Evolutionary conservation across 192 early-diverging fungal species (phyloP), one percentile per base, ranked within the genome.

Genomic region (Thoreauomyces humboldtii): DNA sequence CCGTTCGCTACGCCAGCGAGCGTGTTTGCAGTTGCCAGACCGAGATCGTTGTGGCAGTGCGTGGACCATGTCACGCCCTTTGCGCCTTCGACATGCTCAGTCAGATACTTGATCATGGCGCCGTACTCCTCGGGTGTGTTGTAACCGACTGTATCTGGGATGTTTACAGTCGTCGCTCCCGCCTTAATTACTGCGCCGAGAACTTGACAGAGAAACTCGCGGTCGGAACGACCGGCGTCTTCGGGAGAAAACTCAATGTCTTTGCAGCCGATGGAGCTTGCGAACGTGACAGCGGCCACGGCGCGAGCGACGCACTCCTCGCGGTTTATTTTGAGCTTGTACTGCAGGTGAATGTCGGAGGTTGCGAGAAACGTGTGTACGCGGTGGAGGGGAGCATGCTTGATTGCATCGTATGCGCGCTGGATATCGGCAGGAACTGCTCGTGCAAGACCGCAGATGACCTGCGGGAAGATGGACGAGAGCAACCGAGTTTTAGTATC

Each of bases 101-200:
- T 77, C 66, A 96, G 72, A 73, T 93, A 88, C 59, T 86, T 83
- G 71, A 98, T 93, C 73, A 93, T 79, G 15, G 65, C 72, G 7
- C 94, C 96, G 71, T 92, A 95, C 76, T 98, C 89, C 44, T 87
- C 81, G 6, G 96, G 96, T 21, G 81, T 90, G 69, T 90, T 94
- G 80, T 96, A 96, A 0, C 96, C 96, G 25, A 98, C 96, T 0
- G 96, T 98, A 69, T 98, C 95, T n/a, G 95, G 94, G 57, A 98
- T 95, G 73, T 98, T 98, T 50, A 98, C 73, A 5, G 94, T 98
- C 1, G 90, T 92, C 14, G 93, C 95, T 35, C 95, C 96, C 11
- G 94, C 94, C 61, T 82, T 80, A 59, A 81, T 77, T 33, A 95
- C 92, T 35, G 82, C 83, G 3, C 77, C 82, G 22, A 98, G 75